phyloP scores from a whole-genome alignment of 2,329 filamentous ascomycete genomes.

The Alternaria hordeiaustralica region DNA sequence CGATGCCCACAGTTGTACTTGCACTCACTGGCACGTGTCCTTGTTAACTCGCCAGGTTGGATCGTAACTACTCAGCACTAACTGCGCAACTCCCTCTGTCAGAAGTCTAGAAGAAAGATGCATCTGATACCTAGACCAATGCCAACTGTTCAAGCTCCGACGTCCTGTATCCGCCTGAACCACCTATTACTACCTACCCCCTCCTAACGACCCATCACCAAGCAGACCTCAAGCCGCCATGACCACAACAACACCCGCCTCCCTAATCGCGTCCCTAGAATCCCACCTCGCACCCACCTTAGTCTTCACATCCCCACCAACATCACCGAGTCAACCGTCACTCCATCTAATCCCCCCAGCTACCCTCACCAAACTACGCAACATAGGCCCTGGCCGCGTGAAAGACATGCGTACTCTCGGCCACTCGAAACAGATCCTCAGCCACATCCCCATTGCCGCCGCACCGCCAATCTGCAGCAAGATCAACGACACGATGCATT shows the following conservation, averaged over 20 bases:
- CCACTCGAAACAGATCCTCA: conserved; percentile 34
- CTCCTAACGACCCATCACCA: background rate
- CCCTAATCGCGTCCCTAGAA: conserved; percentile 36
- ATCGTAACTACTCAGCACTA: background rate
- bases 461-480: conserved; percentile 24
- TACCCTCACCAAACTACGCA: conserved; percentile 32
- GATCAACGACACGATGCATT: conserved; percentile 34
- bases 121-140: background rate
- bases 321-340: conserved; percentile 13
- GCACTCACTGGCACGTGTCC: background rate
- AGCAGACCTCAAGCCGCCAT: background rate
- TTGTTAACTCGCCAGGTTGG: background rate
- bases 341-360: conserved; percentile 24
- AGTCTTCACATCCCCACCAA: conserved; percentile 6
- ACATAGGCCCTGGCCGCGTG: conserved; percentile 26
- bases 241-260: conserved; percentile 4
- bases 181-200: background rate
- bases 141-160: background rate
- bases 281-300: conserved; percentile 30
- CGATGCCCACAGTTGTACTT: background rate
- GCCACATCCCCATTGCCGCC: conserved; percentile 31
- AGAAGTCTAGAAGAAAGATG: background rate
- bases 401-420: conserved; percentile 32
- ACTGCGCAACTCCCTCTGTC: background rate
- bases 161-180: background rate